Evolutionary conservation across 805 yeast genomes (phyloP).

Genomic region (Zygosaccharomyces rouxii): DNA sequence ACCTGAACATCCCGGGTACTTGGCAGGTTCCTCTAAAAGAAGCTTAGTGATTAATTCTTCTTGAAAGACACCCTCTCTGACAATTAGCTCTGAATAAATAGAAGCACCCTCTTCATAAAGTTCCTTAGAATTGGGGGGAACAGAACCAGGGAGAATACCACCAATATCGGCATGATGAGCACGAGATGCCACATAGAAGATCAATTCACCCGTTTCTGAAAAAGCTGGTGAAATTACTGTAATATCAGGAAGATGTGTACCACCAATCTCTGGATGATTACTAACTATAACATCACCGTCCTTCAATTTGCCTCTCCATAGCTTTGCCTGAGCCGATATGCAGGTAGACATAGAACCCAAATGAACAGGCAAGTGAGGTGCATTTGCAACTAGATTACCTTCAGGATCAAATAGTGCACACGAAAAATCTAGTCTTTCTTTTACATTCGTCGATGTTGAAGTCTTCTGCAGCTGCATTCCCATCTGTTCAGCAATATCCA

Average conservation of each 20-base stretch:
- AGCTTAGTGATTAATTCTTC: constrained; percentile 60
- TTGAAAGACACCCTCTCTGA: constrained; percentile 67
- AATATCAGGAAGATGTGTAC: constrained; percentile 84
- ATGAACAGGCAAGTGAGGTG: constrained; percentile 86
- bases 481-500: constrained; percentile 92
- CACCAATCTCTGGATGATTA: constrained; percentile 81
- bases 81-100: constrained; percentile 72
- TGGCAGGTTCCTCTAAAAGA: constrained; percentile 69
- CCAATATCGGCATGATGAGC: constrained; percentile 98
- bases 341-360: constrained; percentile 83
- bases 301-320: constrained; percentile 60
- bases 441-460: constrained; percentile 76
- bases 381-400: constrained; percentile 82
- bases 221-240: constrained; percentile 91
- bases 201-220: constrained; percentile 47
- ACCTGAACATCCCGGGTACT: constrained; percentile 83
- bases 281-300: constrained; percentile 76
- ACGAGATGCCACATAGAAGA: constrained; percentile 88
- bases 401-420: constrained; percentile 75
- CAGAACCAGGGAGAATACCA: constrained; percentile 84
- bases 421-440: constrained; percentile 77
- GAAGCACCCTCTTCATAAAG: constrained; percentile 90
- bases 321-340: constrained; percentile 56
- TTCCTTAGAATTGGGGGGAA: constrained; percentile 88
- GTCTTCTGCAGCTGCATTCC: constrained; percentile 76